Base-by-base conservation (phyloP, 2,329 filamentous ascomycete genomes). In the Aspergillus texensis region DNA sequence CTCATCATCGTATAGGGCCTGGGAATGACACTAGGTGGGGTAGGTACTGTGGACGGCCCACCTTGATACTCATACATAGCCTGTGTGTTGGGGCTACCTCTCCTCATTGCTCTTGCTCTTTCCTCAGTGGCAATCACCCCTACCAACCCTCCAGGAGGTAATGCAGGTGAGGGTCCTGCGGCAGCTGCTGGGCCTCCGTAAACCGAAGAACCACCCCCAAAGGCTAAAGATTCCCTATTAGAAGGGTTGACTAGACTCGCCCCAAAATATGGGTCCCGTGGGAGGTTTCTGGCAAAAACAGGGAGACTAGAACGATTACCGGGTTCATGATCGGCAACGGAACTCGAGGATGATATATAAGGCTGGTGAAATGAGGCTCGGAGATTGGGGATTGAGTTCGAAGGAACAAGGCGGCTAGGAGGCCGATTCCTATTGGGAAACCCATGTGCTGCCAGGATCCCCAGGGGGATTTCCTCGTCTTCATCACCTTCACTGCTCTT, bases 121-220 rank as follows among this genome's bases (percentile, higher is more conserved):
- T 96, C 93, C 78, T 96, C 93, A 58, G 83, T 91, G 39, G 92
- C 92, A 78, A 97, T 97, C 10, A 97, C 92, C 11, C 93, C 93
- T 24, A 97, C 90, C 12, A 97, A 83, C 12, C 93, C 93, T 48
- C 91, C 92, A 1, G 91, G 90, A 19, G 90, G 90, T 10, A 82
- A 74, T 26, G 75, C 75, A 24, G 78, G 72, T n/a, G 78, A 72
- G 45, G 72, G 65, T 56, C 73, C 72, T 48, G 45, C 39, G 21
- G 75, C 74, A 24, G 77, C 72, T 16, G 77, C 71, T 43, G 73
- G 68, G 58, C 74, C 74, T 34, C 79, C 79, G 54, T 77, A 73
- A 34, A 75, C 80, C 66, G 79, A 80, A 24, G 81, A 74, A 28
- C 88, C 88, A 48, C 87, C 88, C 57, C 87, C 86, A 65, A 94